These are phyloP conservation scores for Venturia carpophila DNA, from an alignment of 2,329 filamentous ascomycete species.

Conservation along the genomic window DNA sequence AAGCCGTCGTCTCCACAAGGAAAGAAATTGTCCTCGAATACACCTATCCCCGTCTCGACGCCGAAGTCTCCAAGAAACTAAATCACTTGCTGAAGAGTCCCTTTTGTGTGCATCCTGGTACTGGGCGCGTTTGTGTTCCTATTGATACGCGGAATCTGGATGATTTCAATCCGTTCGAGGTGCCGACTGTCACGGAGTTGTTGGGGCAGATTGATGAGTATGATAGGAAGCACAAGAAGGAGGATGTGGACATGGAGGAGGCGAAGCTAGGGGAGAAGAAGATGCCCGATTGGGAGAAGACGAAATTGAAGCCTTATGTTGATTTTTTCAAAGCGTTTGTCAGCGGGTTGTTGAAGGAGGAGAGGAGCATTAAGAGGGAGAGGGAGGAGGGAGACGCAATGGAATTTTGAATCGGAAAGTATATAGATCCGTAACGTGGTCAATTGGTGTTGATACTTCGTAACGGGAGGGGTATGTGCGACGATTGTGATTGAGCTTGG, in stretches of 20 bases:
- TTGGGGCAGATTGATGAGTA: constrained; percentile 81
- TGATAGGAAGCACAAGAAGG: constrained; percentile 43
- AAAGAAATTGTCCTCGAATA: constrained; percentile 96
- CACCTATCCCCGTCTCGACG: constrained; percentile 93
- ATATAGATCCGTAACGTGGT: not conserved
- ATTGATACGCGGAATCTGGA: constrained; percentile 71
- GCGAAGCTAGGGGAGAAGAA: constrained; percentile 31
- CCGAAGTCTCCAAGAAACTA: constrained; percentile 93
- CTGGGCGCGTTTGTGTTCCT: constrained; percentile 88
- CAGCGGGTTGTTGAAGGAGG: constrained; percentile 67
- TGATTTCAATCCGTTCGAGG: constrained; percentile 74
- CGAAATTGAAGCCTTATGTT: constrained; percentile 83
- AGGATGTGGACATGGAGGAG: constrained; percentile 34
- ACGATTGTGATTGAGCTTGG: not conserved
- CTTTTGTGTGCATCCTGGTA: constrained; percentile 93
- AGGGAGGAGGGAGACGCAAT: constrained; percentile 46
- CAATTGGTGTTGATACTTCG: not conserved
- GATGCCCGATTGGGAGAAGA: constrained; percentile 91
- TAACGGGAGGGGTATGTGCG: not conserved
- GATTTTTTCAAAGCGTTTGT: constrained; percentile 85
- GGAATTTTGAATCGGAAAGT: constrained; percentile 49
- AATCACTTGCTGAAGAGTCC: constrained; percentile 97
- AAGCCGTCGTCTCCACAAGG: constrained; percentile 75
- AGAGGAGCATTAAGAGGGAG: constrained; percentile 46
- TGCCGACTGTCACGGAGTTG: constrained; percentile 82